A percentile compares a stretch with the other conserved stretches of the same genome.
Evolutionary conservation across 1,139 yeast species (phyloP).

Genomic region (Yamadazyma triangularis): DNA sequence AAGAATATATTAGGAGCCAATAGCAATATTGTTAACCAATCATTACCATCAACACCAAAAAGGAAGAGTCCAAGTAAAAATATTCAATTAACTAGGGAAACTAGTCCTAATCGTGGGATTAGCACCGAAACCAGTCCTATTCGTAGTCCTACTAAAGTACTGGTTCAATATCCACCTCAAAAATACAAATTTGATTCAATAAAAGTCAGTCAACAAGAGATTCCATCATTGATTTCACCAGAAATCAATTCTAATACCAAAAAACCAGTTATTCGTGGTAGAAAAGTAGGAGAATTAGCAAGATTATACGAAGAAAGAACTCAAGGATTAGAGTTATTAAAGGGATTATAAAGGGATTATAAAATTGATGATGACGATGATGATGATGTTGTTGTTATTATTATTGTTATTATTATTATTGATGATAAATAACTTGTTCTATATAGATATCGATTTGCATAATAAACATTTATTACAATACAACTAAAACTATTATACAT

Average conservation of each 20-base stretch:
- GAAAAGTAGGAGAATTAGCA: conserved; percentile 54
- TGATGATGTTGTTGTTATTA: too few relatives aligned
- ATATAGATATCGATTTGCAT: too few relatives aligned
- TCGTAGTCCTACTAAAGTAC: conserved; percentile 6
- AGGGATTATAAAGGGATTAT: conserved; percentile 33
- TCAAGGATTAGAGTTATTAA: conserved; percentile 47
- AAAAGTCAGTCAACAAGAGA: conserved; percentile 4
- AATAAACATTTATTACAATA: not conserved
- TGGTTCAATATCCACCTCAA: conserved; percentile 37
- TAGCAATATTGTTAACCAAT: too few relatives aligned
- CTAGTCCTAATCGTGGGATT: not conserved
- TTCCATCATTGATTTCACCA: not conserved
- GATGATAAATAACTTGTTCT: too few relatives aligned
- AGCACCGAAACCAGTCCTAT: not conserved
- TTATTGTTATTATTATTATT: too few relatives aligned
- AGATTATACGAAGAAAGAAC: conserved; percentile 53
- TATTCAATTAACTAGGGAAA: not conserved
- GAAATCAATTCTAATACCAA: conserved; percentile 10
- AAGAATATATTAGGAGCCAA: not conserved
- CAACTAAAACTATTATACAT: not conserved
- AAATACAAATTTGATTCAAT: conserved; percentile 24
- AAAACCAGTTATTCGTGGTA: conserved; percentile 48
- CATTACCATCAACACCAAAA: too few relatives aligned
- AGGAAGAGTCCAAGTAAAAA: not conserved
- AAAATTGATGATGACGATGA: too few relatives aligned